phyloP scores from a whole-genome alignment of 257 asterid genomes.

The Solanum chaucha region DNA sequence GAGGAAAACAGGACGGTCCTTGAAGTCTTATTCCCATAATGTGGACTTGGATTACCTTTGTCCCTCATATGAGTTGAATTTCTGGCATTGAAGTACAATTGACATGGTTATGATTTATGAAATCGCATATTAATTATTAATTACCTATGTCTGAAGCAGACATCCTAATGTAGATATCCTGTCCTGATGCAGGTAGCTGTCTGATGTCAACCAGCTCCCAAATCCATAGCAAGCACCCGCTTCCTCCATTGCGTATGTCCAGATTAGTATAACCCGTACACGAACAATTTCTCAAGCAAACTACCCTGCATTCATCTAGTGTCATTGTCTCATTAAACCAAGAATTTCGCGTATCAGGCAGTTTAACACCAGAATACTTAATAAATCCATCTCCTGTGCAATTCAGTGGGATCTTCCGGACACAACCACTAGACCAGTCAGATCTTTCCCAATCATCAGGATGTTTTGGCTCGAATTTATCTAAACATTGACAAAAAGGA shows the following conservation, averaged over 20 bases:
- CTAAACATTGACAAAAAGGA: constrained; percentile 17
- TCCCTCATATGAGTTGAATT: neutral
- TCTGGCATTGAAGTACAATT: neutral
- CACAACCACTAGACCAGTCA: constrained; percentile 20
- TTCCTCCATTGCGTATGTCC: constrained; percentile 5
- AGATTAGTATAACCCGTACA: constrained; percentile 18
- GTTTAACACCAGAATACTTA: constrained; percentile 12
- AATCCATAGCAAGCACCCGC: constrained; percentile 24
- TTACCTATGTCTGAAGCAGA: constrained; percentile 21
- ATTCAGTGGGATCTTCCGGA: neutral
- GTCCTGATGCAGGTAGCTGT: constrained; percentile 4
- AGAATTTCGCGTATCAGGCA: constrained; percentile 11
- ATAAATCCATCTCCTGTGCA: constrained; percentile 15
- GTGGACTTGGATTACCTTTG: neutral
- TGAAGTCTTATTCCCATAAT: neutral
- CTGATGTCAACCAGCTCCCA: constrained; percentile 17
- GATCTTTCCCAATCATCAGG: constrained; percentile 4
- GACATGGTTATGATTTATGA: neutral
- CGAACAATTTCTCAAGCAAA: constrained; percentile 17
- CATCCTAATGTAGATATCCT: constrained; percentile 22
- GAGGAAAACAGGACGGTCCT: neutral
- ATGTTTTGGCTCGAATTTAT: constrained; percentile 12
- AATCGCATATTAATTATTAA: neutral
- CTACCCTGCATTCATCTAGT: constrained; percentile 5
- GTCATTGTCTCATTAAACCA: constrained; percentile 4